Evolutionary conservation across 768 basidiomycete species (phyloP).

Genomic region (Phylloporus arenicola): DNA sequence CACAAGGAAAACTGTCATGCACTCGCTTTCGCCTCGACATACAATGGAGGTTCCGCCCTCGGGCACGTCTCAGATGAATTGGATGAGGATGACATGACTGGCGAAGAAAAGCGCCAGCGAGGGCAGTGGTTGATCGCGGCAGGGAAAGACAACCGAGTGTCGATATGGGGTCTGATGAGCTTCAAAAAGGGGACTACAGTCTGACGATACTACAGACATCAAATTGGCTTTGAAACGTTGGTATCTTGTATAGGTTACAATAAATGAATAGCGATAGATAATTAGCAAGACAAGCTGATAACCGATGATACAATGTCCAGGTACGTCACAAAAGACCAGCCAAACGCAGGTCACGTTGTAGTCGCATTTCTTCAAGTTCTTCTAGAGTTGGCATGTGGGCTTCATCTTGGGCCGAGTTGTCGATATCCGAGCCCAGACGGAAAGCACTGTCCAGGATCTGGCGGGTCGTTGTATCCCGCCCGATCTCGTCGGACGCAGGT

Average conservation of each 20-base stretch:
- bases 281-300: too few relatives aligned
- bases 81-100: slow-evolving; percentile 49
- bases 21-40: slow-evolving; percentile 56
- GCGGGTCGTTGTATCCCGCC: slow-evolving; percentile 47
- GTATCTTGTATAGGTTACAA: slow-evolving; percentile 16
- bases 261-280: slow-evolving; percentile 13
- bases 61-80: slow-evolving; percentile 3
- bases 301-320: slow-evolving; percentile 7
- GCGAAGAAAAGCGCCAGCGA: slow-evolving; percentile 40
- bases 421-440: slow-evolving; percentile 32
- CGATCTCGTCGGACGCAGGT: slow-evolving; percentile 37
- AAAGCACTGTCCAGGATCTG: slow-evolving; percentile 50
- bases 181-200: neutral
- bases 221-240: neutral
- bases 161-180: slow-evolving; percentile 51
- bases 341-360: slow-evolving; percentile 45
- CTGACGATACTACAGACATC: neutral
- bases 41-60: slow-evolving; percentile 3
- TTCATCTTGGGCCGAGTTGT: slow-evolving; percentile 3
- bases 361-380: slow-evolving; percentile 39
- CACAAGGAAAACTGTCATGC: slow-evolving; percentile 78
- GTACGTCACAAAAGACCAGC: slow-evolving; percentile 47
- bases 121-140: slow-evolving; percentile 61
- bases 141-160: slow-evolving; percentile 64
- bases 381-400: slow-evolving; percentile 24